Evolutionary conservation across 306 rosid species (phyloP).

Genomic region (Dalbergia oliveri): DNA sequence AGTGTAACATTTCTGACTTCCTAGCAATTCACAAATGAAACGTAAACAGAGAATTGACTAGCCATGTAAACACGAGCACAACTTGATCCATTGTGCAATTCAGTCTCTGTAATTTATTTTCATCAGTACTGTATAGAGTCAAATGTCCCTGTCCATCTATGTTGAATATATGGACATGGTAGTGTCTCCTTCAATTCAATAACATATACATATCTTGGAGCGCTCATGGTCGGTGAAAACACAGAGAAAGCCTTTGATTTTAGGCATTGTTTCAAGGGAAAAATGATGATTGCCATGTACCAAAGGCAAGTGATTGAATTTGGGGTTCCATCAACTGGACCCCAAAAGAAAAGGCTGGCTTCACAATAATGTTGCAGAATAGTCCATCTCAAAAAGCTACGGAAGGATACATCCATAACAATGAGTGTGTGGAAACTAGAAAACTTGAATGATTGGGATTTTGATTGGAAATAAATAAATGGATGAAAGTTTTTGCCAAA

Average conservation of each 20-base stretch:
- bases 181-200: slow-evolving; percentile 21
- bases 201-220: background rate
- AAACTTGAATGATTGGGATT: slow-evolving; percentile 35
- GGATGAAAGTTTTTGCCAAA: slow-evolving; percentile 8
- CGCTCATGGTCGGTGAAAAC: slow-evolving; percentile 41
- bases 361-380: background rate
- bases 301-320: background rate
- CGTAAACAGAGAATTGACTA: slow-evolving; percentile 25
- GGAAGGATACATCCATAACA: background rate
- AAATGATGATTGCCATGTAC: background rate
- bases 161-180: background rate
- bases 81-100: background rate
- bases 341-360: slow-evolving; percentile 8
- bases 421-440: slow-evolving; percentile 21
- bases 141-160: slow-evolving; percentile 10
- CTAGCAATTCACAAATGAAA: slow-evolving; percentile 5
- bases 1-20: background rate
- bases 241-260: background rate
- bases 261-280: background rate
- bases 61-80: slow-evolving; percentile 26
- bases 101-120: background rate
- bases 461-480: slow-evolving; percentile 27
- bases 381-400: background rate
- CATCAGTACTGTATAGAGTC: background rate
- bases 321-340: slow-evolving; percentile 38